Base-by-base conservation (phyloP, 495 filamentous ascomycete genomes). In the Aspergillus asperescens region DNA sequence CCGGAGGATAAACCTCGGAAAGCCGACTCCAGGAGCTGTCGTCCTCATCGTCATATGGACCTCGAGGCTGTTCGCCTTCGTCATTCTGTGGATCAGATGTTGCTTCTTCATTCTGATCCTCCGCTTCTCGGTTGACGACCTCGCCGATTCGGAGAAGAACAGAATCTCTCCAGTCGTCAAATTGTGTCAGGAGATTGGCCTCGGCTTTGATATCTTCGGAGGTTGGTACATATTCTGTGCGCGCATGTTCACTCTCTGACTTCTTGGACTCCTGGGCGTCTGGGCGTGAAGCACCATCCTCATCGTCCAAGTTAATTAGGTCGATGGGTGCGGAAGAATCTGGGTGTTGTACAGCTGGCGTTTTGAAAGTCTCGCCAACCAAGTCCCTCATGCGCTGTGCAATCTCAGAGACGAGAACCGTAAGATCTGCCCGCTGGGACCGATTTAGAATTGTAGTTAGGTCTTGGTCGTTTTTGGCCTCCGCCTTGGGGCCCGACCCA, bases 141-240 rank as follows among this genome's bases (percentile, higher is more conserved):
- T 85, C 76, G 23, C 82, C 84, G 16, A 89, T 75, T 3, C 85
- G 75, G 23, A 79, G 64, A 23, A 87, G 68, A 1, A 88, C 79
- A 10, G 67, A 64, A 24, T 80, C 77, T 49, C 80, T 69, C 85
- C 85, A 89, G 29, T 80, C 75, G 47, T 87, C 83, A 58, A 84
- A 86, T 59, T 75, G 76, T 1, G 71, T 62, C 28, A 88, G 63
- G 2, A 67, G 68, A 41, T 24, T 54, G 24, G 73, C 60, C 45
- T 76, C 72, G 9, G 62, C 62, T 28, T 70, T 65, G 3, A 63
- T 32, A 38, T 71, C 62, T 34, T 67, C 56, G n/a, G 58, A 50
- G 7, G 52, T 54, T 3, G 46, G 44, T 39, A 64, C 63, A 16
- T 62, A 48, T 28, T 48, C 10, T 50, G 59, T 23, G 53, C 59